A percentile compares a stretch with the other conserved stretches of the same genome.
These are phyloP conservation scores for Mortierella hygrophila DNA, from an alignment of 192 early-diverging fungal species.

Conservation along the genomic window DNA sequence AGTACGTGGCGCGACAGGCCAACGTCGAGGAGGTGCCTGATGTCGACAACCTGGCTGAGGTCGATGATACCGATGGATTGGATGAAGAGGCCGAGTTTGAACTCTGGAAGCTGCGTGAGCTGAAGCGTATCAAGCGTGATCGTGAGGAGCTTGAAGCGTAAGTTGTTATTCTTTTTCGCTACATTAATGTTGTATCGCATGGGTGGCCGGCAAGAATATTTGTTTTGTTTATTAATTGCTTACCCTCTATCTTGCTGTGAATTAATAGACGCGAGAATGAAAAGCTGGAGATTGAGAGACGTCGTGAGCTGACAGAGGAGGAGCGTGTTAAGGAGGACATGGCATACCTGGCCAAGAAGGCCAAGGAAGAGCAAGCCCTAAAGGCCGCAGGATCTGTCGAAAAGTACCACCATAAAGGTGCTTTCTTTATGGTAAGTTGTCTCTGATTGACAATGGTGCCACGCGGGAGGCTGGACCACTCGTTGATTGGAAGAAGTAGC, in stretches of 20 bases:
- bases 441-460: too few species aligned
- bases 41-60: conserved; percentile 57
- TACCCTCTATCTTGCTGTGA: not conserved
- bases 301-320: conserved; percentile 87
- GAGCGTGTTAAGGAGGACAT: conserved; percentile 81
- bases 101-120: conserved; percentile 92
- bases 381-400: conserved; percentile 74
- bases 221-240: not conserved
- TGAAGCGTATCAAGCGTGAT: conserved; percentile 91
- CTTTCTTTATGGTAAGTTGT: conserved; percentile 77
- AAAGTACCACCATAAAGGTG: conserved; percentile 92
- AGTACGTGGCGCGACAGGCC: conserved; percentile 74
- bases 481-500: not conserved
- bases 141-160: conserved; percentile 77
- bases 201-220: not conserved
- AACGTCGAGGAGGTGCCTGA: conserved; percentile 62
- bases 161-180: conserved; percentile 16
- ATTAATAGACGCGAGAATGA: conserved; percentile 73
- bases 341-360: conserved; percentile 62
- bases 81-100: conserved; percentile 92
- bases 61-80: conserved; percentile 94
- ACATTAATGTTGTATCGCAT: not conserved
- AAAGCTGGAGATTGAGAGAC: conserved; percentile 82
- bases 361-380: conserved; percentile 65
- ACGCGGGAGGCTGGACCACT: too few species aligned